Base-by-base conservation (phyloP, 257 asterid genomes). In the Gentiana straminea region DNA sequence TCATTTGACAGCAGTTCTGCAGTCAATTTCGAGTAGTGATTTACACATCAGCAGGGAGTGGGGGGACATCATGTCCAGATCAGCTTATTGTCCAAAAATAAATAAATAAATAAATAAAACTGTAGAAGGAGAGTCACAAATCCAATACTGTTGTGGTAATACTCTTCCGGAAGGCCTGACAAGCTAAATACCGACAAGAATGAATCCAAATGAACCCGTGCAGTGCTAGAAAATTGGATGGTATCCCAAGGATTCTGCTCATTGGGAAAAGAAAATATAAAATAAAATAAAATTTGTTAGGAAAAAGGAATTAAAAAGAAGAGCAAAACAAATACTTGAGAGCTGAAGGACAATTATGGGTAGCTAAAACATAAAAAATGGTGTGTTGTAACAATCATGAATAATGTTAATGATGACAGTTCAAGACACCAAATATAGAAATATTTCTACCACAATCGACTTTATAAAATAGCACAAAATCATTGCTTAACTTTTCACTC, bases 191-290 rank as follows among this genome's bases (percentile, higher is more conserved):
- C 94, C 0, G 98, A 88, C 77, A 88, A 80, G 84, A 88, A 92
- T 39, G 97, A 76, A 58, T 88, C 94, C 73, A 83, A 66, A 79
- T 92, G 97, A 71, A 92, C 64, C 73, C 62, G 71, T 47, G 88
- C 81, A 64, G 64, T 74, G 66, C 98, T 90, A 35, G 93, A 77
- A 78, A 92, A 88, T 67, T 73, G 77, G 70, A 92, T 83, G 68
- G 74, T 90, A 75, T 92, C 97, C 95, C 98, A 92, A 57, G 97
- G 98, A 78, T 92, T 92, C 98, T 92, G 93, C 76, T 73, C 38
- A 67, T 60, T 71, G 55, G 55, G 66, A 7, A 3, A 48, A 59
- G 8, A 11, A 59, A 51, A 32, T 13, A 61, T 9, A 37, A 57
- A 68, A 69, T 12, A 24, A 45, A 55, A 52, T 7, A 65, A 48